Conservation (phyloP, 352 stramenopile genomes). For the Pythium phragmiticola region DNA sequence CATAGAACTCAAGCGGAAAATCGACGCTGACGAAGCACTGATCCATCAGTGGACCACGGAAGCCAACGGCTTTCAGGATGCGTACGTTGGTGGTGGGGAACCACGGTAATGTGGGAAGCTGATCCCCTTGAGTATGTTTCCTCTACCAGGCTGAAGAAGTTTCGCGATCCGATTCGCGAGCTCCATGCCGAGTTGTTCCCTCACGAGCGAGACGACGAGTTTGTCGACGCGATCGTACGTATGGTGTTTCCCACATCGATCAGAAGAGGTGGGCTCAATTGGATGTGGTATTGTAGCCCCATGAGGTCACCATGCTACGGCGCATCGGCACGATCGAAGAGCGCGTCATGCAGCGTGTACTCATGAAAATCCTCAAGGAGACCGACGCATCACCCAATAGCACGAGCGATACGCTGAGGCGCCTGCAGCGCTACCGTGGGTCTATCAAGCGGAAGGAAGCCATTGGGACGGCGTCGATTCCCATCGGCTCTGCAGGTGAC, state of each 20-base stretch:
- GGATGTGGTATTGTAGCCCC: constrained; percentile 15
- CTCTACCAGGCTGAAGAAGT: constrained; percentile 36
- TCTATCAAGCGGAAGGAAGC: constrained; percentile 8
- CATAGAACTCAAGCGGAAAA: constrained; percentile 49
- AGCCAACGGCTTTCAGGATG: constrained; percentile 47
- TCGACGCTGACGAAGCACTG: constrained; percentile 45
- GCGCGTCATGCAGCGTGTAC: constrained; percentile 62
- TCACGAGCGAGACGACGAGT: constrained; percentile 36
- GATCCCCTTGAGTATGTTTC: background rate
- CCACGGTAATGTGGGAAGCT: background rate
- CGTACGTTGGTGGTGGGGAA: constrained; percentile 24
- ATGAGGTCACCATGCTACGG: constrained; percentile 43
- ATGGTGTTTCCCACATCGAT: too few species aligned
- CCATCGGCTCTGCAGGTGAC: background rate
- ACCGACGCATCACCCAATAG: constrained; percentile 21
- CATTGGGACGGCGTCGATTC: background rate
- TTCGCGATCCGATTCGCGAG: constrained; percentile 55
- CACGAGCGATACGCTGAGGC: constrained; percentile 45
- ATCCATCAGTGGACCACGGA: constrained; percentile 53
- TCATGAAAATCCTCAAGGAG: constrained; percentile 57
- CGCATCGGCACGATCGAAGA: constrained; percentile 61
- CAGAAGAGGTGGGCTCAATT: background rate
- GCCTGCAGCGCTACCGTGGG: constrained; percentile 52
- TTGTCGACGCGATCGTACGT: constrained; percentile 42
- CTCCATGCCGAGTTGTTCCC: constrained; percentile 53